These are phyloP conservation scores for Pichia sp. DNA, from an alignment of 1,139 yeast genomes.

Conservation along the genomic window DNA sequence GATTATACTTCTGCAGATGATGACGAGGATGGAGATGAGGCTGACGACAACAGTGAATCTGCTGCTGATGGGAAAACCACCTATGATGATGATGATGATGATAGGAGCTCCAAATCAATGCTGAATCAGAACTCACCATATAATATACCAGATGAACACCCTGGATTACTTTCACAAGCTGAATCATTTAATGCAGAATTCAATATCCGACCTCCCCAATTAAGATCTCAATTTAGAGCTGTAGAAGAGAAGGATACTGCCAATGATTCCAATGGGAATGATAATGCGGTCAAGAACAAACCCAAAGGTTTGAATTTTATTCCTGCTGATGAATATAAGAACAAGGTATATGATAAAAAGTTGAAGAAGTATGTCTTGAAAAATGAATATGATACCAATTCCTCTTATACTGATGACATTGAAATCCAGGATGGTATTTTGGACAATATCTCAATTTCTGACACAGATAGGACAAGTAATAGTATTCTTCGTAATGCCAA, in stretches of 20 bases:
- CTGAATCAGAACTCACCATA: neutral
- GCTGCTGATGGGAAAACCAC: too few relatives aligned
- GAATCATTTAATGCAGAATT: conserved; percentile 9
- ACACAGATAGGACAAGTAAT: conserved; percentile 5
- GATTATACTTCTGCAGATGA: conserved; percentile 30
- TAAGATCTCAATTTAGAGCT: conserved; percentile 5
- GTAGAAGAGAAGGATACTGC: neutral
- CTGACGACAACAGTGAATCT: too few relatives aligned
- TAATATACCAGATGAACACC: neutral
- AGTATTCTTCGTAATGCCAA: conserved; percentile 1
- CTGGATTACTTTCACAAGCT: conserved; percentile 6
- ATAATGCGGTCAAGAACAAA: conserved; percentile 1
- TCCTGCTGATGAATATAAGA: conserved; percentile 29
- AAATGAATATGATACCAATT: conserved; percentile 16
- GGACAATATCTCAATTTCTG: conserved; percentile 3
- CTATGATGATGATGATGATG: neutral
- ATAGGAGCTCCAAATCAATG: neutral
- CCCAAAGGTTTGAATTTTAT: conserved; percentile 29
- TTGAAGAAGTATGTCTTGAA: conserved; percentile 24
- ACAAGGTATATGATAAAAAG: conserved; percentile 29
- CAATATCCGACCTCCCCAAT: conserved; percentile 11
- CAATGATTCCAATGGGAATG: neutral
- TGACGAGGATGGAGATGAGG: neutral
- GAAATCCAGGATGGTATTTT: neutral
- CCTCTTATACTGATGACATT: conserved; percentile 6